These are phyloP conservation scores for Kazachstania sp. DNA, from an alignment of 1,139 yeast species.

Conservation along the genomic window DNA sequence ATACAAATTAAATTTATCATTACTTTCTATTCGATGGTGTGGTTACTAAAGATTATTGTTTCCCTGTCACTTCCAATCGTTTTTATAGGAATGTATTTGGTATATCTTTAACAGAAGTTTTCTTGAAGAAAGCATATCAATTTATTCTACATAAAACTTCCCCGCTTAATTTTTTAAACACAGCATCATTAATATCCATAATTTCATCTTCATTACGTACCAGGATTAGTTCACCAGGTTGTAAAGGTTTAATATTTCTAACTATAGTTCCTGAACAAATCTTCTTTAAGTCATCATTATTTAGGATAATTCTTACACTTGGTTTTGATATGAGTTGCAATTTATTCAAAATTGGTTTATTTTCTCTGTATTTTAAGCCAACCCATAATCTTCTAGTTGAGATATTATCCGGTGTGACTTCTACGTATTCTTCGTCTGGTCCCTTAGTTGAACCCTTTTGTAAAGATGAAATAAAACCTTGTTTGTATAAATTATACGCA, in stretches of 20 bases:
- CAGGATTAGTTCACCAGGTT: constrained; percentile 84
- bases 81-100: neutral
- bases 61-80: too few species aligned
- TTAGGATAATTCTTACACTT: constrained; percentile 61
- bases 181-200: constrained; percentile 77
- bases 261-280: constrained; percentile 72
- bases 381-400: constrained; percentile 86
- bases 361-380: constrained; percentile 78
- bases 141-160: constrained; percentile 75
- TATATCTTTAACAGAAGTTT: neutral
- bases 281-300: constrained; percentile 54
- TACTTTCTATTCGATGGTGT: too few species aligned
- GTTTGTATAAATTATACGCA: constrained; percentile 76
- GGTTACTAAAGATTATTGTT: too few species aligned
- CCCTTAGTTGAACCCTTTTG: constrained; percentile 87
- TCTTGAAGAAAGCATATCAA: neutral
- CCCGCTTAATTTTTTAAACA: constrained; percentile 62
- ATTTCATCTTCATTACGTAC: constrained; percentile 47
- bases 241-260: constrained; percentile 68
- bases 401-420: constrained; percentile 82
- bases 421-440: constrained; percentile 67
- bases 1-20: too few species aligned
- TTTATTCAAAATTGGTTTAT: constrained; percentile 64
- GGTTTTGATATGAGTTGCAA: constrained; percentile 79
- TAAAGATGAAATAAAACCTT: constrained; percentile 79